These are phyloP conservation scores for Pseudozyma sp. DNA, from an alignment of 1,284 basidiomycete genomes.

Conservation along the genomic window DNA sequence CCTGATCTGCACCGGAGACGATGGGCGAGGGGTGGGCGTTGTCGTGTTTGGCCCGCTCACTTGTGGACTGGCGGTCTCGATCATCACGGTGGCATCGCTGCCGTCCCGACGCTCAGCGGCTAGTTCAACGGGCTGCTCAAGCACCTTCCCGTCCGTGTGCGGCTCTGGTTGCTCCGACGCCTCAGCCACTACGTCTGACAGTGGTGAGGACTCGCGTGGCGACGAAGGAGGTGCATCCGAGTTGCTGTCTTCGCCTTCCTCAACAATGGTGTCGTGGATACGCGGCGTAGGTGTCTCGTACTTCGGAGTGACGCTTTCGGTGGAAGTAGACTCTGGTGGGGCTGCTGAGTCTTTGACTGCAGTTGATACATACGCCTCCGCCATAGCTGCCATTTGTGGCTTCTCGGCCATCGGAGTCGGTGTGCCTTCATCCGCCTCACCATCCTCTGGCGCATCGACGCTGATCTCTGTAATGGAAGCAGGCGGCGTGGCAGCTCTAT, in stretches of 20 bases:
- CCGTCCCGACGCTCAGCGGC: conserved; percentile 15
- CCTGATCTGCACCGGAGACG: conserved; percentile 26
- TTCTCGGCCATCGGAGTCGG: conserved; percentile 13
- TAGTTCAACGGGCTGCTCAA: neutral
- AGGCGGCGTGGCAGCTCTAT: conserved; percentile 23
- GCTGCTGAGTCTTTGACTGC: neutral
- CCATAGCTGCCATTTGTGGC: neutral
- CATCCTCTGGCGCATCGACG: conserved; percentile 6
- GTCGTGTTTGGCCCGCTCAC: conserved; percentile 41
- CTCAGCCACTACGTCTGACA: conserved; percentile 3
- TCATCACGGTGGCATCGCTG: conserved; percentile 37
- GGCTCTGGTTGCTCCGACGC: neutral
- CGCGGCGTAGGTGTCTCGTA: conserved; percentile 27
- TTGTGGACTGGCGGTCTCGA: conserved; percentile 24
- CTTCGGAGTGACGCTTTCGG: conserved; percentile 25
- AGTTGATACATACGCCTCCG: neutral
- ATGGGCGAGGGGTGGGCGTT: conserved; percentile 42
- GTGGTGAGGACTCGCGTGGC: conserved; percentile 16
- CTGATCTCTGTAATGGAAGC: conserved; percentile 25
- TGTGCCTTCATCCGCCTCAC: neutral
- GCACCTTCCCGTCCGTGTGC: neutral
- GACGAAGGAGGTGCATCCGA: conserved; percentile 36
- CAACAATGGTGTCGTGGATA: conserved; percentile 39
- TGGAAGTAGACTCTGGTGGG: conserved; percentile 20
- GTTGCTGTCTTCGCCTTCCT: conserved; percentile 46